phyloP scores from a whole-genome alignment of 306 rosid genomes.

The Hippophae rhamnoides region DNA sequence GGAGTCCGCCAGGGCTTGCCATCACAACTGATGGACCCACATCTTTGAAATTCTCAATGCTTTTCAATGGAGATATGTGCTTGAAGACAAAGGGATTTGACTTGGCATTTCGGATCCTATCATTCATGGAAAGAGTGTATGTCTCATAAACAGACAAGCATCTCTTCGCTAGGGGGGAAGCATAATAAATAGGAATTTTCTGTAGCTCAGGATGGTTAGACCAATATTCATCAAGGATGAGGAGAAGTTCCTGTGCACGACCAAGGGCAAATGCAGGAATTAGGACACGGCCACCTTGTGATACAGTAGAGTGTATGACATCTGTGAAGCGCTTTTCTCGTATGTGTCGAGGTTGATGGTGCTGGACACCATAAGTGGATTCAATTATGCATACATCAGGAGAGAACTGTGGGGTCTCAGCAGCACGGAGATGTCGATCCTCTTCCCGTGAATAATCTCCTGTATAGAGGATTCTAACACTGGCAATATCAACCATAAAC shows the following conservation, averaged over 20 bases:
- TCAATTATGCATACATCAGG: slow-evolving; percentile 95
- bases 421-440: slow-evolving; percentile 93
- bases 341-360: slow-evolving; percentile 81
- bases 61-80: slow-evolving; percentile 68
- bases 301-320: slow-evolving; percentile 72
- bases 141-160: slow-evolving; percentile 92
- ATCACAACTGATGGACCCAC: slow-evolving; percentile 86
- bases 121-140: slow-evolving; percentile 92
- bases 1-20: slow-evolving; percentile 96
- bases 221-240: slow-evolving; percentile 95
- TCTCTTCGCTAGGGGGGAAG: slow-evolving; percentile 91
- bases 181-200: slow-evolving; percentile 82
- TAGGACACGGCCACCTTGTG: slow-evolving; percentile 94
- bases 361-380: slow-evolving; percentile 90
- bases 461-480: slow-evolving; percentile 87
- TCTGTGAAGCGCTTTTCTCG: slow-evolving; percentile 90
- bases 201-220: slow-evolving; percentile 87
- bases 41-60: slow-evolving; percentile 76
- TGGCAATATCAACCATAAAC: slow-evolving; percentile 98
- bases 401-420: slow-evolving; percentile 89
- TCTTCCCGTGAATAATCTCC: slow-evolving; percentile 98
- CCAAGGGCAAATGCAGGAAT: slow-evolving; percentile 92
- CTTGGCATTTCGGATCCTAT: slow-evolving; percentile 83
- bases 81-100: slow-evolving; percentile 83
- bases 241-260: slow-evolving; percentile 89